Conservation (phyloP, 768 basidiomycete genomes). For the Boletus barrowsii region DNA sequence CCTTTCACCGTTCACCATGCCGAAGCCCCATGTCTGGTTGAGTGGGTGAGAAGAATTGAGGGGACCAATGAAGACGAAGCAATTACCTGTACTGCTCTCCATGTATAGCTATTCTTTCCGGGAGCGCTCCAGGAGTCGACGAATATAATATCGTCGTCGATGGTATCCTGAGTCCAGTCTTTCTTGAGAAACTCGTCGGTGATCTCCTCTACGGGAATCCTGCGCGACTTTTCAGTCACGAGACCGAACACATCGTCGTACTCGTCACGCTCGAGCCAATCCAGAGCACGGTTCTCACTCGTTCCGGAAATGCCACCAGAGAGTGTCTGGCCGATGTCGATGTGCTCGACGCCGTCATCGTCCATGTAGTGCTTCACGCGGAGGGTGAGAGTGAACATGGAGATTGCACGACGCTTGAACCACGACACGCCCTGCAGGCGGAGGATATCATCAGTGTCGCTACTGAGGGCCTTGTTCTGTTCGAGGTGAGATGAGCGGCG, state of each 20-base stretch:
- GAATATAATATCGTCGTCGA: conserved; percentile 34
- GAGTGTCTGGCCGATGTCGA: conserved; percentile 64
- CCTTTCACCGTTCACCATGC: conserved; percentile 55
- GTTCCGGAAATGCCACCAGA: conserved; percentile 61
- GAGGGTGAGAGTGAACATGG: conserved; percentile 55
- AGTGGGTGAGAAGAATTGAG: not conserved
- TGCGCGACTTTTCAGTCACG: conserved; percentile 52
- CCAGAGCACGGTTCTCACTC: conserved; percentile 54
- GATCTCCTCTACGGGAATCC: conserved; percentile 46
- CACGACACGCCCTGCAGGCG: conserved; percentile 70
- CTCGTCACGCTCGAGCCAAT: conserved; percentile 51
- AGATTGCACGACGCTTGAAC: conserved; percentile 64
- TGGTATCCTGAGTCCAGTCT: conserved; percentile 43
- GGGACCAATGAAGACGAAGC: conserved; percentile 3
- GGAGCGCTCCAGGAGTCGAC: conserved; percentile 56
- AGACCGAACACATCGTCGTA: conserved; percentile 61
- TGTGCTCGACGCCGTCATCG: conserved; percentile 55
- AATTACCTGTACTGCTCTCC: conserved; percentile 62
- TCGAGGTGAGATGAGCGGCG: conserved; percentile 1
- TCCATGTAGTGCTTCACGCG: conserved; percentile 63
- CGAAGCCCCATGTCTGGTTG: conserved; percentile 58
- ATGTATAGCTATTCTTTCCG: conserved; percentile 52
- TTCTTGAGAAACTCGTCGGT: conserved; percentile 40
- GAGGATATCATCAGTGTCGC: conserved; percentile 60
- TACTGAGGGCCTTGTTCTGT: conserved; percentile 70